Evolutionary conservation across 2,329 filamentous ascomycete genomes (phyloP).

Genomic region (Knufia petricola): DNA sequence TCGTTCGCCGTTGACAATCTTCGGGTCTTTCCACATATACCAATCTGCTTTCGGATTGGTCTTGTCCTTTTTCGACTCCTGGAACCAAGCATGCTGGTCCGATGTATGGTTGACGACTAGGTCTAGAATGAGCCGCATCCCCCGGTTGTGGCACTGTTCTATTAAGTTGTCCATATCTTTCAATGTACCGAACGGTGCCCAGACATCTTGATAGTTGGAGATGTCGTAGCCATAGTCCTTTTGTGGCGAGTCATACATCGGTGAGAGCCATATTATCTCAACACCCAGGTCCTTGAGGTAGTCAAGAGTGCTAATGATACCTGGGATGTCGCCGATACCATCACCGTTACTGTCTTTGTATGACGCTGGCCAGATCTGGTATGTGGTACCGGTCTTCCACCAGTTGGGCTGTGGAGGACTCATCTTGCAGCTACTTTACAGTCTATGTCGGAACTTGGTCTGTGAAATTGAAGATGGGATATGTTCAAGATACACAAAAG

Average conservation of each 20-base stretch:
- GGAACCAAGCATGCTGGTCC: slow-evolving; percentile 48
- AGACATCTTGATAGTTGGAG: slow-evolving; percentile 56
- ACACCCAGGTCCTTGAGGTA: slow-evolving; percentile 28
- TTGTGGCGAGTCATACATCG: slow-evolving; percentile 54
- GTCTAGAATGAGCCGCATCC: slow-evolving; percentile 64
- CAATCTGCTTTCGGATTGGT: slow-evolving; percentile 47
- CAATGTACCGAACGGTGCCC: slow-evolving; percentile 57
- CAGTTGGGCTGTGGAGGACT: not conserved
- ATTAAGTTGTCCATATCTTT: slow-evolving; percentile 56
- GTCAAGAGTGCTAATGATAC: slow-evolving; percentile 26
- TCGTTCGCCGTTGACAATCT: slow-evolving; percentile 46
- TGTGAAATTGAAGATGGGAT: not conserved
- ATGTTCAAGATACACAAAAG: not conserved
- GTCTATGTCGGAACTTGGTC: not conserved
- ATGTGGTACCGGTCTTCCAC: slow-evolving; percentile 9
- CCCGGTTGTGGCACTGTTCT: slow-evolving; percentile 48
- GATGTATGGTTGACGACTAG: slow-evolving; percentile 72
- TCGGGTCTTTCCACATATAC: slow-evolving; percentile 56
- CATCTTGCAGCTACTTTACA: not conserved
- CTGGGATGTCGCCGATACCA: slow-evolving; percentile 28
- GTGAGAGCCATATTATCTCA: slow-evolving; percentile 33
- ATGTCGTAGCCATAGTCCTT: slow-evolving; percentile 62
- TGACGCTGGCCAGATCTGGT: slow-evolving; percentile 27
- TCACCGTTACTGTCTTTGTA: slow-evolving; percentile 30
- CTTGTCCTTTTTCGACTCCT: slow-evolving; percentile 36